Evolutionary conservation across 176 grass and related monocot species (phyloP), one percentile per base, ranked within the genome.

Genomic region (Aegilops sharonensis): DNA sequence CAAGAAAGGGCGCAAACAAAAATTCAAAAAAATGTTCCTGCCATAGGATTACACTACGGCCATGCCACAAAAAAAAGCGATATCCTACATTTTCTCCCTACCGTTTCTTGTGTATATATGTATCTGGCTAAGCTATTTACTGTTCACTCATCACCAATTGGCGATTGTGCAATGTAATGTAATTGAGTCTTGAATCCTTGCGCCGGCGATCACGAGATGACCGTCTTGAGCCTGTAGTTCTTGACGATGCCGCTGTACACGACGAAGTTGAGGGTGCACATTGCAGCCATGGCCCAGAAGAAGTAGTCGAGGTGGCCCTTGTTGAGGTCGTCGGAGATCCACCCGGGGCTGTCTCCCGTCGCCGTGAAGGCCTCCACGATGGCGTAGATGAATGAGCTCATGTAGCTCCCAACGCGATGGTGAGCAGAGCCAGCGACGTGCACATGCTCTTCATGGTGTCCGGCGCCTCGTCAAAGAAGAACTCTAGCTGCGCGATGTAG

Each of bases 371-470:
- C 39, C 4, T 78, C 83, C 6, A 93, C 82, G n/a, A 88, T 7
- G 1, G 84, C 84, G 84, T 91, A 82, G 37, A 93, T 91, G 25
- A 91, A 52, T 12, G 94, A 95, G 48, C 89, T 95, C 81, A 91
- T 60, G 84, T 93, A 95, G 84, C 73, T 91, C 1, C 94, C 4
- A 95, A 62, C 12, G 94, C 78, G 82, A 93, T 91, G 64, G 89
- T 89, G 77, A 95, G 89, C 43, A 95, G 79, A 30, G 84, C 89
- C 17, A 93, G 85, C 56, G 94, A 82, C 14, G 86, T 95, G 78
- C 94, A 95, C 4, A 85, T 87, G 91, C 84, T 95, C 86, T 93
- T 93, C 94, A 95, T 95, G 40, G 86, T 84, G 27, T 91, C 91
- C 13, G 94, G 91, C 81, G 94, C 91, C 89, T 95, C 88, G 25